Evolutionary conservation across 768 basidiomycete species (phyloP), one percentile per base, ranked within the genome.

Genomic region (Lactarius quietus): DNA sequence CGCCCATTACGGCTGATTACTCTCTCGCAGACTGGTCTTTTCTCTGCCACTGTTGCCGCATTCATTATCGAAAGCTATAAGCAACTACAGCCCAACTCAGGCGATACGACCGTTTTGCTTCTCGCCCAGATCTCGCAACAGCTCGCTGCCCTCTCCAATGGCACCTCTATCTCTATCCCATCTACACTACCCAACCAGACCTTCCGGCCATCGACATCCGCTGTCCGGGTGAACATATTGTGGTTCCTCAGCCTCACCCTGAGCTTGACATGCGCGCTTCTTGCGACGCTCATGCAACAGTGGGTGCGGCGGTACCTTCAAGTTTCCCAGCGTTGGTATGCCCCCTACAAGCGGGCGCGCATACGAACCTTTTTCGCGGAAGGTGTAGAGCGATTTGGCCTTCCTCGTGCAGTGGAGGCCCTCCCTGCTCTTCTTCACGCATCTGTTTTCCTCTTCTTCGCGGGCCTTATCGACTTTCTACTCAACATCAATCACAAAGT

Each of bases 31-130:
- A 72, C 72, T 1, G 72, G 72, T 63, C 66, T 72, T 3, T 71
- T 73, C 60, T 72, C 72, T 26, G 72, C 72, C 3, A 71, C 70
- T 3, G 62, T 71, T 12, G 72, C 72, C 4, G 70, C 69, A 1
- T 70, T 73, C 59, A 60, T 71, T 41, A 57, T 71, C 54, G 64
- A 71, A 29, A 67, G 70, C 20, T 69, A 68, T 26, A 56, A 73
- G 35, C 59, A 66, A 18, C 39, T 73, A n/a, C 65, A 67, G 54
- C 57, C 61, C 8, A 52, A 66, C 29, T 63, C 66, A n/a, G 55
- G 52, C 35, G 54, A 69, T 3, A 39, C 58, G 28, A 56, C 67
- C 23, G 48, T 65, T 14, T 33, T 61, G 2, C 57, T 69, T 10
- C 69, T 69, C 23, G 51, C 59, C 1, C 63, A 63, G 39, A 69